Evolutionary conservation across 345 rosid species (phyloP), one percentile per base, ranked within the genome.

Genomic region (Barbarea vulgaris): DNA sequence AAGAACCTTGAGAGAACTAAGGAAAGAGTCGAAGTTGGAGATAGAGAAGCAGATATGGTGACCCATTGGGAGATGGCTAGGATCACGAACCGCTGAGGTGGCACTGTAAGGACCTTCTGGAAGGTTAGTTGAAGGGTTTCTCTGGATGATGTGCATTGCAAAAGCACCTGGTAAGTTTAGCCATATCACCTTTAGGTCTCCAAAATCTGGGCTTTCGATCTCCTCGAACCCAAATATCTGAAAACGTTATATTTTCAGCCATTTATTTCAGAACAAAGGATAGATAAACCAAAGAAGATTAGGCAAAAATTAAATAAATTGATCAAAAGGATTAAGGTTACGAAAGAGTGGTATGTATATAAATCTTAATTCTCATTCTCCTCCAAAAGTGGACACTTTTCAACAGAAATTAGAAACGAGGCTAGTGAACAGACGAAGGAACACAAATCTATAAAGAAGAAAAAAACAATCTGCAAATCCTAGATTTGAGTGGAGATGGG

Each of bases 91-190:
- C 0, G 92, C 82, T 0, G 90, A 77, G 8, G 84, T 47, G 48
- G 95, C 83, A 71, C 93, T 90, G 79, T 76, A 94, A 5, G 97
- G 98, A 50, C 97, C 84, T 77, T 94, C 96, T 1, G 97, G 96
- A 61, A 94, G 95, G 69, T 82, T 87, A n/a, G 88, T 73, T 48
- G 62, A 75, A 50, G 87, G 84, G 81, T 53, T 81, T 74, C 96
- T 81, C 80, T 94, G 95, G 54, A 94, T 91, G 47, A 94, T 81
- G 73, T 94, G 97, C 69, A 94, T 67, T 31, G 84, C 67, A 78
- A 88, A 84, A 19, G 86, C 83, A 41, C 88, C 84, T 10, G 87
- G 83, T 56, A 94, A 76, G 67, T 84, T 85, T 81, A 91, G 82
- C 98, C 98, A 94, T 74, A 88, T 85, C 44, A 88, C 92, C 83